Percentiles rank a stretch among this genome's conserved stretches.
These are phyloP conservation scores for Neurospora tetraspora DNA, from an alignment of 495 filamentous ascomycete genomes.

Conservation along the genomic window DNA sequence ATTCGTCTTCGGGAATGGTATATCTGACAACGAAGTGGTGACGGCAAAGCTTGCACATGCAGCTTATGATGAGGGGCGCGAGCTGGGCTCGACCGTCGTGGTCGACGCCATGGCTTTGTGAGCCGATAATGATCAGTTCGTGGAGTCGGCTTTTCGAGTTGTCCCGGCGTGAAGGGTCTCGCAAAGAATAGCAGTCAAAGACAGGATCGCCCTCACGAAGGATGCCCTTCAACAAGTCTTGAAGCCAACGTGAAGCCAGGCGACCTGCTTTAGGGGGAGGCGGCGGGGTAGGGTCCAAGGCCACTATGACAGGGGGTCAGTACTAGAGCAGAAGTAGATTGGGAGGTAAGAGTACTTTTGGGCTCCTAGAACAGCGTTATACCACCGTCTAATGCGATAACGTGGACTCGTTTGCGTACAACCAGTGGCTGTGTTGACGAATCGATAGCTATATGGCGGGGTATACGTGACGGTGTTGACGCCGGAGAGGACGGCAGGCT, in stretches of 20 bases:
- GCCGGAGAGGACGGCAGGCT: background rate
- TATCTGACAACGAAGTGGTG: conserved; percentile 22
- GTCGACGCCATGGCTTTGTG: conserved; percentile 11
- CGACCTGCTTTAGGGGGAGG: conserved; percentile 7
- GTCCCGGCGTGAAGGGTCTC: conserved; percentile 3
- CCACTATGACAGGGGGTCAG: background rate
- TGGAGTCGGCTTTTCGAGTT: conserved; percentile 6
- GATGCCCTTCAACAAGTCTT: conserved; percentile 14
- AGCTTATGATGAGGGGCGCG: conserved; percentile 8
- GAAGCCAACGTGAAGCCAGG: conserved; percentile 14
- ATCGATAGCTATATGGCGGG: background rate
- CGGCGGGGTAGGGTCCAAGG: background rate
- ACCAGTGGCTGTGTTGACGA: background rate
- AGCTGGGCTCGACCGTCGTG: conserved; percentile 6
- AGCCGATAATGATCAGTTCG: conserved; percentile 14
- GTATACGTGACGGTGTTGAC: background rate
- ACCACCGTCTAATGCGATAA: background rate
- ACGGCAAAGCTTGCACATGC: conserved; percentile 23
- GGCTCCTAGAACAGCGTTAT: background rate
- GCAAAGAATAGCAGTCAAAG: conserved; percentile 8
- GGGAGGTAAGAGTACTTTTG: background rate
- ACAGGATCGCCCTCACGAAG: background rate
- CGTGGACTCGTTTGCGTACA: background rate
- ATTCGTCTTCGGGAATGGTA: conserved; percentile 2
- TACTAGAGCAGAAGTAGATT: background rate